Conservation (phyloP, 306 rosid genomes). For the Macrotyloma uniflorum region DNA sequence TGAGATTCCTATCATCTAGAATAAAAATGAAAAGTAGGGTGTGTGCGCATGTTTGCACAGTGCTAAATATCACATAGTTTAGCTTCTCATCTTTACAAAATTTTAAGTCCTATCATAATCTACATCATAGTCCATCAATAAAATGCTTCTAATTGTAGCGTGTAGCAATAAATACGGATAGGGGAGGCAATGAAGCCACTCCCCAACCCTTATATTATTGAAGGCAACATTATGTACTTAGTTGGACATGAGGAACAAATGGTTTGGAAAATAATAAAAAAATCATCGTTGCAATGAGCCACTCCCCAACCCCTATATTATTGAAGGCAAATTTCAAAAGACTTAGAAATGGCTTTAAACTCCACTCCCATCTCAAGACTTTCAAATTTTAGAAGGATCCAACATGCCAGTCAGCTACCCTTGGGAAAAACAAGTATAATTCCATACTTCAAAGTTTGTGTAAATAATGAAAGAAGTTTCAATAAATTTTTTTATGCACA, state of each 20-base stretch:
- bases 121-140: not conserved
- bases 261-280: not conserved
- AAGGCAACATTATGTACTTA: not conserved
- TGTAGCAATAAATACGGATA: not conserved
- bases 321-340: not conserved
- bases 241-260: not conserved
- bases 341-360: slow-evolving; percentile 5
- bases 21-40: not conserved
- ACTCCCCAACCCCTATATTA: not conserved
- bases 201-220: no score
- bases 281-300: not conserved
- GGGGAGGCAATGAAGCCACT: no score
- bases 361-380: not conserved
- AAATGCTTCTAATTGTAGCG: not conserved
- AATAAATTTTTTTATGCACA: not conserved
- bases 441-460: not conserved
- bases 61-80: not conserved
- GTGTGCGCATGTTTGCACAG: not conserved
- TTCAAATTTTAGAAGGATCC: not conserved
- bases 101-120: not conserved
- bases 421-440: not conserved
- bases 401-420: not conserved
- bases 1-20: not conserved
- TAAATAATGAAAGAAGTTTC: not conserved
- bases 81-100: not conserved